Evolutionary conservation across 495 filamentous ascomycete genomes (phyloP), one percentile per base, ranked within the genome.

Genomic region (Penicillium lividum): DNA sequence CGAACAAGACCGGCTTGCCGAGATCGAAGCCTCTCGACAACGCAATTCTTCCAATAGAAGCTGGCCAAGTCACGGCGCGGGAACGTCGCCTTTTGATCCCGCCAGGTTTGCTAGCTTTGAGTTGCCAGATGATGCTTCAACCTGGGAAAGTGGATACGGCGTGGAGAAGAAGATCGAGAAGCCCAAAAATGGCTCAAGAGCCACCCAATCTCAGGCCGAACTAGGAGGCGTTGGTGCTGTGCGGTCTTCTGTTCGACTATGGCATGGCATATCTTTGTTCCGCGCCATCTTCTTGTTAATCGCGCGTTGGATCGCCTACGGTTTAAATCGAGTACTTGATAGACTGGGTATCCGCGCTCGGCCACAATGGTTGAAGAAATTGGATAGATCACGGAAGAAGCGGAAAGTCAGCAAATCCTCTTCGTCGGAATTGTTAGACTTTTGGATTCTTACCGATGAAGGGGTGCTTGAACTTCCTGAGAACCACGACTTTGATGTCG

Each of bases 1-100:
- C 10, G 94, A 98, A 62, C 87, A 89, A 45, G 92, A 96, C 44
- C 82, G 92, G 25, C 69, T 94, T 15, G 81, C 90, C 30, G 80
- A 86, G 61, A 71, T 83, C 31, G 78, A 81, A 59, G 66, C 64
- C 11, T 74, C 76, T 11, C 68, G 76, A 43, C 59, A 57, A 49
- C 65, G 56, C 61, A 66, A 44, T 28, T 62, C 59, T 5, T 54
- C 65, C 11, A 38, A 58, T 43, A 45, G 43, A 13, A n/a, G 59
- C 16, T 70, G 74, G 61, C 69, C 68, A 0, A 58, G 67, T 13
- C 71, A 73, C 3, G 61, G 73, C 1, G 81, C 56, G 6, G 56
- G 54, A 43, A 18, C 15, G 3, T 30, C 65, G 3, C 57, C 64
- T 1, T 72, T 78, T 22, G 74, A 73, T 36, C 63, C 64, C 10